Base-by-base conservation (phyloP, 2,329 filamentous ascomycete species). In the Penicillium sp. region DNA sequence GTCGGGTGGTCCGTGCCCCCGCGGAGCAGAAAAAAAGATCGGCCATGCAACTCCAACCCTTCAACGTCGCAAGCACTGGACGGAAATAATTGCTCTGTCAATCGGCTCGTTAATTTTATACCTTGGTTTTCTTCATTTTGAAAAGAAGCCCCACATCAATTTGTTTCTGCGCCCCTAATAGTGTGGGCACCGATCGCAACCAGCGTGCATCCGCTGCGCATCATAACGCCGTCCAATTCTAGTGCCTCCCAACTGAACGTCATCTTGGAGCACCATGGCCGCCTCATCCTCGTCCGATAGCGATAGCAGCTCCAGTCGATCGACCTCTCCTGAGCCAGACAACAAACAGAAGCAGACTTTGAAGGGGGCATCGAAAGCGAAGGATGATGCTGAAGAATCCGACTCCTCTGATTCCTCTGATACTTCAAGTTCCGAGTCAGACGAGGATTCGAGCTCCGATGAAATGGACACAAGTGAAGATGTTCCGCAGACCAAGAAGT, bases 11-110 rank as follows among this genome's bases (percentile, higher is more conserved):
- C 73, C 67, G 72, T 75, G 73, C 73, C 62, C 57, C 66, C 63
- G 70, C 67, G 67, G 71, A 73, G 67, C 60, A 67, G 62, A 71
- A 72, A 74, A 69, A 73, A 73, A 67, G 63, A 69, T 65, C 46
- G 52, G 49, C 53, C 50, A 39, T 54, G 33, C 49, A 47, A 19
- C 34, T 55, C 46, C 55, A 54, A 46, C 51, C 45, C 34, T 55
- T 58, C 50, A 56, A 58, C 54, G 43, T 54, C 47, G 47, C 47
- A 49, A 48, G 28, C 34, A 54, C 44, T 44, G 28, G 46, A 18
- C 33, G 19, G 24, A 9, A 16, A 45, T 21, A 31, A 45, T 47
- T 51, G 23, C 42, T n/a, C 29, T 47, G 18, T 52, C 28, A 52
- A 48, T 57, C 16, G 36, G 10, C 26, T 26, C 26, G 16, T 14